Conservation (phyloP, 1,284 basidiomycete species). For the Coniferiporia weirii region DNA sequence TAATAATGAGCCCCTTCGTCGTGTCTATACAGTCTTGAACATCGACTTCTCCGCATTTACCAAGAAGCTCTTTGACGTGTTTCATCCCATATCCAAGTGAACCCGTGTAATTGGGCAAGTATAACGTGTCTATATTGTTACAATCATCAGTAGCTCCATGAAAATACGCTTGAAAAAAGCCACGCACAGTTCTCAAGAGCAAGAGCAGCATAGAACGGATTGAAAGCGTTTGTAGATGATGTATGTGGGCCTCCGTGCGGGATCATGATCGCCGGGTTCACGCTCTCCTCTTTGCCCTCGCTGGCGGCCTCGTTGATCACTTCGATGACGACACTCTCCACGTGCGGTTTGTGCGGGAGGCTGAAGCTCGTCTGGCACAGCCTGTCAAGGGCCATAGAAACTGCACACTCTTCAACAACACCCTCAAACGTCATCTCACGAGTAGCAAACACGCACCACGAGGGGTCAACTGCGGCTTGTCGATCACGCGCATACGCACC, state of each 20-base stretch:
- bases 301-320: constrained; percentile 17
- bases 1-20: constrained; percentile 42
- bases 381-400: constrained; percentile 34
- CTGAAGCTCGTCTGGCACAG: constrained; percentile 39
- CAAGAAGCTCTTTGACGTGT: constrained; percentile 40
- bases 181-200: constrained; percentile 58
- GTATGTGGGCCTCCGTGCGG: constrained; percentile 70
- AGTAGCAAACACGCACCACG: not conserved
- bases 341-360: constrained; percentile 43
- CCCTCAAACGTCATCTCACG: not conserved
- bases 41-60: constrained; percentile 60
- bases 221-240: constrained; percentile 44
- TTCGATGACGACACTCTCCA: constrained; percentile 49
- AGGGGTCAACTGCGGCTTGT: constrained; percentile 33
- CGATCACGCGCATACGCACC: constrained; percentile 38
- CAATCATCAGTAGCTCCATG: not conserved
- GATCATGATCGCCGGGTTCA: constrained; percentile 41
- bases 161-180: not conserved
- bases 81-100: constrained; percentile 55
- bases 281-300: constrained; percentile 21
- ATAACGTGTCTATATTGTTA: constrained; percentile 44
- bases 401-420: constrained; percentile 26
- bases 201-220: constrained; percentile 37
- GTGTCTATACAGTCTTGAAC: constrained; percentile 60
- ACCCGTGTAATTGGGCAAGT: constrained; percentile 66